Conservation (phyloP, 148 eudicot species). For the Cornus controversa region DNA sequence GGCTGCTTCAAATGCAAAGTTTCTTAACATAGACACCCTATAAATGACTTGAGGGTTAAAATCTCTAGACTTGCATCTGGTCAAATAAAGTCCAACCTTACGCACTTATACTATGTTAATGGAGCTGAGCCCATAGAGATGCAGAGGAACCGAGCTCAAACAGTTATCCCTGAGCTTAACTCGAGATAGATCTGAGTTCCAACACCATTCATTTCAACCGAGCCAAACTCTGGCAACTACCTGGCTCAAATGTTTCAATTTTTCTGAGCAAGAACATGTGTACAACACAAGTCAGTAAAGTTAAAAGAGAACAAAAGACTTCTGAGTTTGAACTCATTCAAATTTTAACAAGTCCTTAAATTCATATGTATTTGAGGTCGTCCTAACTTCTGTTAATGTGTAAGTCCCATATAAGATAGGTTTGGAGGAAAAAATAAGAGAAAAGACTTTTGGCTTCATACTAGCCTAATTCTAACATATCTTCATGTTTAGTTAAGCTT, state of each 20-base stretch:
- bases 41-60: background rate
- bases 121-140: too few species aligned
- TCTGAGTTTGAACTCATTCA: background rate
- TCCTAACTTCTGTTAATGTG: background rate
- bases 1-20: background rate
- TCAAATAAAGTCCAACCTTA: too few species aligned
- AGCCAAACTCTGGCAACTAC: too few species aligned
- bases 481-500: background rate
- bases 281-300: background rate
- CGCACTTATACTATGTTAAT: too few species aligned
- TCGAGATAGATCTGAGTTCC: too few species aligned
- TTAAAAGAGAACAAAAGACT: background rate
- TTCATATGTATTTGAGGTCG: background rate
- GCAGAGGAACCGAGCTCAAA: too few species aligned
- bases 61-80: background rate
- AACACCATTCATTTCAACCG: too few species aligned
- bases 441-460: background rate
- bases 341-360: background rate
- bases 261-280: background rate
- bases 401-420: background rate
- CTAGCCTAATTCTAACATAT: background rate
- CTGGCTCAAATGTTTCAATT: background rate
- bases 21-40: background rate
- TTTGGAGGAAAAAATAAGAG: background rate
- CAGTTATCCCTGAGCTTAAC: too few species aligned